Conservation (phyloP, 2,329 filamentous ascomycete species). For the Bertia moriformis region DNA sequence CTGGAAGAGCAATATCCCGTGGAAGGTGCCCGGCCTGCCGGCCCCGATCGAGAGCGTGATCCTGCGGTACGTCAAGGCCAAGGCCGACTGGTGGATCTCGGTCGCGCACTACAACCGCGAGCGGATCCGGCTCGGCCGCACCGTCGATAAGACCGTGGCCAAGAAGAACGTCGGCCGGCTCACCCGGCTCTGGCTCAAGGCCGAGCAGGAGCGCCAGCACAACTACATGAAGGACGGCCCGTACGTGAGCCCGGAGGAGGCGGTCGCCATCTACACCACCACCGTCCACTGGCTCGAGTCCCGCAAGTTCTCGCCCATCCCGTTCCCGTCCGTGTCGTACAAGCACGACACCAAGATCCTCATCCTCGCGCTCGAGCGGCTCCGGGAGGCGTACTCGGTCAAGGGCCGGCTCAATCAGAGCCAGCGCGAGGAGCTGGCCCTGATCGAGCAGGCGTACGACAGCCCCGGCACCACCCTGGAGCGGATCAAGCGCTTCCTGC, state of each 20-base stretch:
- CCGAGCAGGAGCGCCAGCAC: slow-evolving; percentile 94
- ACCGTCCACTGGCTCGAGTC: slow-evolving; percentile 98
- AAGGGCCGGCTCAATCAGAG: slow-evolving; percentile 95
- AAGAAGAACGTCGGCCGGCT: slow-evolving; percentile 97
- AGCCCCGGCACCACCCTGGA: slow-evolving; percentile 92
- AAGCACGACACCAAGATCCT: slow-evolving; percentile 99
- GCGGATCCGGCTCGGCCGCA: slow-evolving; percentile 87
- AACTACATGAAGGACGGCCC: slow-evolving; percentile 99
- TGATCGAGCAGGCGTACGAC: slow-evolving; percentile 97
- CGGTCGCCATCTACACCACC: slow-evolving; percentile 95
- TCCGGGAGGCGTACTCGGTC: slow-evolving; percentile 92
- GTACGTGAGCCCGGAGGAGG: slow-evolving; percentile 95
- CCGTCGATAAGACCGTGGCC: slow-evolving; percentile 95
- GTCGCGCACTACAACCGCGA: slow-evolving; percentile 98
- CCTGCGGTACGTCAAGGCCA: slow-evolving; percentile 93
- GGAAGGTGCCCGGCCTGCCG: slow-evolving; percentile 93
- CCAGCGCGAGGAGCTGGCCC: slow-evolving; percentile 85
- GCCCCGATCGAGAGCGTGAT: slow-evolving; percentile 99
- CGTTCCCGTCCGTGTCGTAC: slow-evolving; percentile 96
- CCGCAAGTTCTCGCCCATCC: slow-evolving; percentile 94
- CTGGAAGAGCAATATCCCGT: slow-evolving; percentile 99
- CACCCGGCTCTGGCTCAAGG: slow-evolving; percentile 91
- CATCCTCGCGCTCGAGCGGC: slow-evolving; percentile 80
- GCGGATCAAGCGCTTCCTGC: slow-evolving; percentile 89
- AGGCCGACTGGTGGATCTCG: slow-evolving; percentile 99